Percentiles rank a stretch among this genome's conserved stretches.
Conservation (phyloP, 495 filamentous ascomycete species). For the Tuber calosporum region DNA sequence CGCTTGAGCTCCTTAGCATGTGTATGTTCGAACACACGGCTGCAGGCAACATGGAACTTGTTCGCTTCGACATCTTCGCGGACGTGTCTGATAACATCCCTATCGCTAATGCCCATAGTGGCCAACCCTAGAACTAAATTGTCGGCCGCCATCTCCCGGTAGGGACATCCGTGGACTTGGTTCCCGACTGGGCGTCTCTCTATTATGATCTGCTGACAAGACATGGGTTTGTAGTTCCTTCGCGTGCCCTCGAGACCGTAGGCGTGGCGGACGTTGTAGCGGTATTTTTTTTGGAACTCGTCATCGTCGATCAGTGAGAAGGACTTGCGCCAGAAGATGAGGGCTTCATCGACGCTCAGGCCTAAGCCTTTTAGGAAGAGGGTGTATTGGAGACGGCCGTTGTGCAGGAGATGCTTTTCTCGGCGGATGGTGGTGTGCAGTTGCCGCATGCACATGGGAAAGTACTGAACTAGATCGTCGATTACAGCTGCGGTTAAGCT, state of each 20-base stretch:
- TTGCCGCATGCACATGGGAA: constrained; percentile 91
- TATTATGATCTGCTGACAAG: constrained; percentile 86
- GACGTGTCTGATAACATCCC: constrained; percentile 68
- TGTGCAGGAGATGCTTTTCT: constrained; percentile 86
- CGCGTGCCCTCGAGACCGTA: constrained; percentile 91
- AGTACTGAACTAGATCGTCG: constrained; percentile 74
- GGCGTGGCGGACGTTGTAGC: constrained; percentile 87
- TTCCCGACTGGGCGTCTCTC: constrained; percentile 77
- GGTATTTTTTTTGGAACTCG: constrained; percentile 88
- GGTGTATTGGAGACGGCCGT: constrained; percentile 86
- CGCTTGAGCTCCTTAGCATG: constrained; percentile 83
- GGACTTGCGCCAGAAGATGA: constrained; percentile 84
- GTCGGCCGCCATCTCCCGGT: constrained; percentile 80
- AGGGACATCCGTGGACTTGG: constrained; percentile 90
- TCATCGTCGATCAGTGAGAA: constrained; percentile 86
- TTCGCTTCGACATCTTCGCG: constrained; percentile 81
- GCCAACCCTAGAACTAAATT: constrained; percentile 72
- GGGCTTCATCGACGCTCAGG: constrained; percentile 77
- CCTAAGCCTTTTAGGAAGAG: constrained; percentile 98
- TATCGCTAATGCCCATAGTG: constrained; percentile 66
- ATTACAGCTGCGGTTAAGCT: constrained; percentile 70
- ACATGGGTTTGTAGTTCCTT: constrained; percentile 80
- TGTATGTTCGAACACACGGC: constrained; percentile 82
- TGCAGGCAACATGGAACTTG: constrained; percentile 93
- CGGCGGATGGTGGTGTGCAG: constrained; percentile 75